Evolutionary conservation across 192 early-diverging fungal species (phyloP).

Genomic region (Phycomyces nitens): DNA sequence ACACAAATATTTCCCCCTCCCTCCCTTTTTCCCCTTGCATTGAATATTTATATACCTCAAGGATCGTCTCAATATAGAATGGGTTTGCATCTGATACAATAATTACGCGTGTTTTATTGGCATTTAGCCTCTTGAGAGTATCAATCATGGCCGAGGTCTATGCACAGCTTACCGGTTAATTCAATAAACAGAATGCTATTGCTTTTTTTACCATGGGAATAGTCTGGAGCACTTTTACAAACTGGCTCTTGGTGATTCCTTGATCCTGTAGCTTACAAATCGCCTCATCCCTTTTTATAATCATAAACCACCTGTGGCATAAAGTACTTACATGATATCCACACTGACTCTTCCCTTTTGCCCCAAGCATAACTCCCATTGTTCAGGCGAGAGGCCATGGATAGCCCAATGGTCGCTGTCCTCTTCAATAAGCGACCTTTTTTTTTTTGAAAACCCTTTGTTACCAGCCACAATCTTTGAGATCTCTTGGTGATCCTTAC

Average conservation of each 20-base stretch:
- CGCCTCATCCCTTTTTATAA: constrained; percentile 23
- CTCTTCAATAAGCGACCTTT: constrained; percentile 60
- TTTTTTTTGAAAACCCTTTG: background rate
- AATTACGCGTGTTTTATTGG: constrained; percentile 42
- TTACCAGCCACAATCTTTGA: background rate
- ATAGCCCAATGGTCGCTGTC: constrained; percentile 57
- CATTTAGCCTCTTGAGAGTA: constrained; percentile 41
- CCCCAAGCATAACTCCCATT: constrained; percentile 30
- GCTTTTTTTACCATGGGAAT: constrained; percentile 41
- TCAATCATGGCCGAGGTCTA: constrained; percentile 47
- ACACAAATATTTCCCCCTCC: background rate
- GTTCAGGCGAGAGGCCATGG: constrained; percentile 29
- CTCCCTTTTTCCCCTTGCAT: background rate
- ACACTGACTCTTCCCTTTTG: constrained; percentile 43
- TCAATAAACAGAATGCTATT: background rate
- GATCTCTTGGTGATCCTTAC: constrained; percentile 26
- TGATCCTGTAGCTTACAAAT: constrained; percentile 35
- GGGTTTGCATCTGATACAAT: constrained; percentile 66
- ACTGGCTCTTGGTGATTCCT: constrained; percentile 32
- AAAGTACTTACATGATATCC: constrained; percentile 54
- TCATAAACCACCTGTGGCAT: background rate
- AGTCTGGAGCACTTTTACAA: constrained; percentile 25
- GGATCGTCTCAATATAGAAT: constrained; percentile 55
- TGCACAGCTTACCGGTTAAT: background rate
- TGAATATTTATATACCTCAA: constrained; percentile 41